phyloP scores from a whole-genome alignment of 2,329 filamentous ascomycete species.

The Fusarium sulawesiense region DNA sequence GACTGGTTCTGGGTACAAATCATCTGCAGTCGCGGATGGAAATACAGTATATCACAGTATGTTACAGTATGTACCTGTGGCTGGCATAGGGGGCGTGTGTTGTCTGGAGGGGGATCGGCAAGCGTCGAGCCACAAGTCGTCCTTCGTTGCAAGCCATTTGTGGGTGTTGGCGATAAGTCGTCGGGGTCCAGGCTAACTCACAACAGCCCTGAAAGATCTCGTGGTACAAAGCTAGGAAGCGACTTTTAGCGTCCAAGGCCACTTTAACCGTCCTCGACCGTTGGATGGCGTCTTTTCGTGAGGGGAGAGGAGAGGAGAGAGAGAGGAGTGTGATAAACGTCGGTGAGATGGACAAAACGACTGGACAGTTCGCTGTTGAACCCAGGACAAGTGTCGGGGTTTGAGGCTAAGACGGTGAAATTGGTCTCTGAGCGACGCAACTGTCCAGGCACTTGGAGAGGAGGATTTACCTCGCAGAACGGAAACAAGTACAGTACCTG shows the following conservation, averaged over 20 bases:
- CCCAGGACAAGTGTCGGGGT: background rate
- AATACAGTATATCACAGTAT: background rate
- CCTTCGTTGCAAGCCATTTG: slow-evolving; percentile 32
- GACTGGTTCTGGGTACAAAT: slow-evolving; percentile 29
- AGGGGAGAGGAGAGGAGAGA: background rate
- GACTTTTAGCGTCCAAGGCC: slow-evolving; percentile 10
- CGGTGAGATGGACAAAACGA: slow-evolving; percentile 18
- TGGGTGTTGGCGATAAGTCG: slow-evolving; percentile 19
- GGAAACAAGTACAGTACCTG: slow-evolving; percentile 1
- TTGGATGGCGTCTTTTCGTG: slow-evolving; percentile 3
- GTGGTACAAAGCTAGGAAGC: slow-evolving; percentile 25
- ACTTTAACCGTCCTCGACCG: slow-evolving; percentile 4
- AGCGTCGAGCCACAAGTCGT: slow-evolving; percentile 46
- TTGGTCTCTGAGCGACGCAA: background rate
- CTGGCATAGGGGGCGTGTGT: slow-evolving; percentile 34
- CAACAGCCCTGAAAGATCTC: slow-evolving; percentile 11
- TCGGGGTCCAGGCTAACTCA: slow-evolving; percentile 5
- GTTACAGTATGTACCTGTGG: slow-evolving; percentile 6
- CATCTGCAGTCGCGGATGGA: background rate
- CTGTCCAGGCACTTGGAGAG: background rate
- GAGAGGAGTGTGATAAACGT: slow-evolving; percentile 21
- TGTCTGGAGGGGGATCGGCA: slow-evolving; percentile 39
- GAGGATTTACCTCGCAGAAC: slow-evolving; percentile 12
- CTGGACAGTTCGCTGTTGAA: background rate
- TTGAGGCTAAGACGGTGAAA: background rate